Conservation (phyloP, 1,284 basidiomycete species). For the Pulchroboletus neoregius region DNA sequence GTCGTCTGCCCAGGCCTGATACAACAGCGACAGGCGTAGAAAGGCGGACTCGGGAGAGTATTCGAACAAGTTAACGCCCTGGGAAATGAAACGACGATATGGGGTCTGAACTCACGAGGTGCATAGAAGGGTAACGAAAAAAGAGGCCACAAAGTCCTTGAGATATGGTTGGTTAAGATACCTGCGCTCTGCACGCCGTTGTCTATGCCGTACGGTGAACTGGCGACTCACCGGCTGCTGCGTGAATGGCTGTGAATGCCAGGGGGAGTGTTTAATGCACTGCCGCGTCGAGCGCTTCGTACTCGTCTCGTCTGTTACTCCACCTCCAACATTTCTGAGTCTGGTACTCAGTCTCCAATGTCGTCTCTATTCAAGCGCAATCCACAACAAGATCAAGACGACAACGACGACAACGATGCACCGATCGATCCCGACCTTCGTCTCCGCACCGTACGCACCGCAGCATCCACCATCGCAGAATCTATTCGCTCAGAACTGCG, state of each 20-base stretch:
- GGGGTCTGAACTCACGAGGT: constrained; percentile 5
- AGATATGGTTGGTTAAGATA: too few relatives aligned
- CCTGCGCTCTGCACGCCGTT: too few relatives aligned
- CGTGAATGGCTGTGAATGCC: neutral
- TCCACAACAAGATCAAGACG: constrained; percentile 36
- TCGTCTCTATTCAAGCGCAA: constrained; percentile 33
- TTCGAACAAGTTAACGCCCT: constrained; percentile 1
- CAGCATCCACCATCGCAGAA: constrained; percentile 84
- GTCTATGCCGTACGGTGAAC: too few relatives aligned
- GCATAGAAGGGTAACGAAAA: constrained; percentile 8
- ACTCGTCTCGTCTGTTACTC: too few relatives aligned
- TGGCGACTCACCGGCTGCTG: neutral
- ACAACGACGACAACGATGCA: constrained; percentile 45
- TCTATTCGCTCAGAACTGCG: constrained; percentile 75
- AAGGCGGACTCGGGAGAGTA: constrained; percentile 5
- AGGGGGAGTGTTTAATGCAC: neutral
- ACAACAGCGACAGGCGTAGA: constrained; percentile 2
- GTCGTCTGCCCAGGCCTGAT: constrained; percentile 3
- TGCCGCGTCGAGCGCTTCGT: neutral
- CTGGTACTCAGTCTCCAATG: neutral
- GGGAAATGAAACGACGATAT: neutral
- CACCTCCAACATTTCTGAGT: neutral
- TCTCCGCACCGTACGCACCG: constrained; percentile 83
- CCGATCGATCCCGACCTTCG: constrained; percentile 81
- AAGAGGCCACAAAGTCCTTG: neutral